Evolutionary conservation across 2,329 filamentous ascomycete species (phyloP).

Genomic region (Macrophomina pseudophaseolina): DNA sequence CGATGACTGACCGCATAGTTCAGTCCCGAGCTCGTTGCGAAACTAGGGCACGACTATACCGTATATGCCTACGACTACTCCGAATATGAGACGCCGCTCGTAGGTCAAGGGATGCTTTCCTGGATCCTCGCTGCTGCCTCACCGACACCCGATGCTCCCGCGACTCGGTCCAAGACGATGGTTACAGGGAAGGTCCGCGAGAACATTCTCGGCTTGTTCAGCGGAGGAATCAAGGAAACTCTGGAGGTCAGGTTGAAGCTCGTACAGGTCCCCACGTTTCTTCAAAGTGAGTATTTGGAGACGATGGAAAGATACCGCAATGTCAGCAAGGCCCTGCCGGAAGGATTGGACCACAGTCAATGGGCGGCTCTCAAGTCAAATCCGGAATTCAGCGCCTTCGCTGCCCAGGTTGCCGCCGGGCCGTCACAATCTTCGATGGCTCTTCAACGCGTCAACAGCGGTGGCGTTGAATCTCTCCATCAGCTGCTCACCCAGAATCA

Average conservation of each 20-base stretch:
- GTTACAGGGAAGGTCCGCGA: constrained; percentile 90
- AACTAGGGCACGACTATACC: constrained; percentile 83
- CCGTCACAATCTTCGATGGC: constrained; percentile 26
- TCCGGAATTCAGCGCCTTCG: constrained; percentile 46
- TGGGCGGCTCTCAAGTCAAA: constrained; percentile 79
- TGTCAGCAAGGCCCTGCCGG: constrained; percentile 61
- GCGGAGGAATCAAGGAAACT: constrained; percentile 81
- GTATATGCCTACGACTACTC: constrained; percentile 97
- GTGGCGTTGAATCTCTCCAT: constrained; percentile 43
- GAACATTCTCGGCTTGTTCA: constrained; percentile 83
- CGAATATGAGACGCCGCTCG: constrained; percentile 88
- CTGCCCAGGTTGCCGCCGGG: constrained; percentile 31
- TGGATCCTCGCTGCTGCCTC: constrained; percentile 72
- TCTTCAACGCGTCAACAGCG: constrained; percentile 33
- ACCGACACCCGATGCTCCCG: constrained; percentile 58
- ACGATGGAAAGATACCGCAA: constrained; percentile 67
- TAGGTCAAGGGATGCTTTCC: constrained; percentile 94
- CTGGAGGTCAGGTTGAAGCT: constrained; percentile 91
- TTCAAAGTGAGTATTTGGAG: constrained; percentile 65
- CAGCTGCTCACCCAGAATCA: constrained; percentile 43
- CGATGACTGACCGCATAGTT: constrained; percentile 16
- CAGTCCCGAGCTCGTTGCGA: constrained; percentile 85
- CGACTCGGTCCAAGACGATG: constrained; percentile 68
- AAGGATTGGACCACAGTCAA: constrained; percentile 71
- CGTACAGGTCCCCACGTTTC: constrained; percentile 71